phyloP scores from a whole-genome alignment of 1,284 basidiomycete species.

The Trametes sp. region DNA sequence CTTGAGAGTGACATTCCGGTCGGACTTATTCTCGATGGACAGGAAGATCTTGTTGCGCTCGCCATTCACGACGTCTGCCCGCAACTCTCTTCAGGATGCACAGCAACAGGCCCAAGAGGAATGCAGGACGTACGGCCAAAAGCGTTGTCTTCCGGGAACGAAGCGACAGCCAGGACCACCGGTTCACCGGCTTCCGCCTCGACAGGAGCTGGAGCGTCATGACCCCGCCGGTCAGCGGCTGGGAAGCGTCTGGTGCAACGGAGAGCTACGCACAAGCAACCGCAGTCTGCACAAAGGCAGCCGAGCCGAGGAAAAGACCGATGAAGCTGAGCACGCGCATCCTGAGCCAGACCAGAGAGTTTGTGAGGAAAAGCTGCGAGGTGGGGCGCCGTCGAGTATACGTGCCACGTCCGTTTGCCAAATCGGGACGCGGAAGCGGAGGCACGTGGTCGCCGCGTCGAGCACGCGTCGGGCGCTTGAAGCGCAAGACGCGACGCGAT shows the following conservation, averaged over 20 bases:
- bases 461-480: conserved; percentile 11
- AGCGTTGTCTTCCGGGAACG: conserved; percentile 80
- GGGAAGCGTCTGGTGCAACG: not conserved
- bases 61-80: conserved; percentile 84
- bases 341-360: conserved; percentile 32
- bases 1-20: conserved; percentile 78
- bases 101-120: not conserved
- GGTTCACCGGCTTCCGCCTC: conserved; percentile 45
- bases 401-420: conserved; percentile 33
- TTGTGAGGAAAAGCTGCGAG: conserved; percentile 22
- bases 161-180: conserved; percentile 67
- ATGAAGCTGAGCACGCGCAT: conserved; percentile 42
- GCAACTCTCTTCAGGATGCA: not conserved
- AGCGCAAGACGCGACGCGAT: not conserved
- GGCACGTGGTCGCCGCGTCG: conserved; percentile 31
- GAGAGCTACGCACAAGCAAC: conserved; percentile 34
- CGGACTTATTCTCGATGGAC: conserved; percentile 78
- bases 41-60: conserved; percentile 79
- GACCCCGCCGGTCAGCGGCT: not conserved
- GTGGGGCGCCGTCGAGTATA: conserved; percentile 12
- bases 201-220: conserved; percentile 32
- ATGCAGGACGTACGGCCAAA: conserved; percentile 79
- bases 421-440: conserved; percentile 7
- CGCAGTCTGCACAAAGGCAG: conserved; percentile 35
- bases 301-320: conserved; percentile 36